These are phyloP conservation scores for Malus fusca DNA, from an alignment of 306 rosid genomes.

Conservation along the genomic window DNA sequence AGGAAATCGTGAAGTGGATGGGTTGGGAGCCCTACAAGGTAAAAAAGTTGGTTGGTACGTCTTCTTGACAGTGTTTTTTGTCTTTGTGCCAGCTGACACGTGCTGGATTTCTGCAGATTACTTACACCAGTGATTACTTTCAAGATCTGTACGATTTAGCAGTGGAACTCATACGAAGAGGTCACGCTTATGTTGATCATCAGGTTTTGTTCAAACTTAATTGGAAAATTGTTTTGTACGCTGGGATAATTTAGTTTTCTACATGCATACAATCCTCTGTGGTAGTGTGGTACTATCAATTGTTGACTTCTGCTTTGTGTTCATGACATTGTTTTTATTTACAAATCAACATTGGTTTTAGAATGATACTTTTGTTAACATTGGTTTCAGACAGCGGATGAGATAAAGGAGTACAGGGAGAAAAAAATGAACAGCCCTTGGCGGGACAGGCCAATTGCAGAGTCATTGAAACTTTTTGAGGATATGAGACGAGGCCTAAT, in stretches of 20 bases:
- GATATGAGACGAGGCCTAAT: conserved; percentile 77
- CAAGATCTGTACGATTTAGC: conserved; percentile 90
- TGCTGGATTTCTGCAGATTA: conserved; percentile 45
- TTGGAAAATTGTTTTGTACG: background rate
- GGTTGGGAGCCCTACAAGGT: conserved; percentile 98
- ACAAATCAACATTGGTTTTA: background rate
- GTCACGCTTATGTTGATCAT: conserved; percentile 92
- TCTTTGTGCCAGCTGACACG: background rate
- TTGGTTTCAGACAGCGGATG: conserved; percentile 74
- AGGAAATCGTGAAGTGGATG: conserved; percentile 97
- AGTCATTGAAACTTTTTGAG: conserved; percentile 76
- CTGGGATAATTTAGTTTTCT: background rate
- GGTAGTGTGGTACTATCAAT: background rate
- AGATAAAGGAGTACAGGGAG: conserved; percentile 85
- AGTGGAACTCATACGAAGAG: conserved; percentile 82
- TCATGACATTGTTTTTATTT: background rate
- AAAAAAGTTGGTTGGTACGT: conserved; percentile 6
- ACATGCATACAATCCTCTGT: background rate
- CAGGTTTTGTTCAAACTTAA: conserved; percentile 41
- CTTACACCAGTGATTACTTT: conserved; percentile 91
- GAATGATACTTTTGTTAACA: conserved; percentile 6
- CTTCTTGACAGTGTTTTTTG: background rate
- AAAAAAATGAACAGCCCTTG: conserved; percentile 94
- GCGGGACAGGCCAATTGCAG: conserved; percentile 85
- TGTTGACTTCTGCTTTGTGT: background rate